Percentiles rank a stretch among this genome's conserved stretches.
Evolutionary conservation across 179 eudicot genomes (phyloP).

Genomic region (Silene coronaria): DNA sequence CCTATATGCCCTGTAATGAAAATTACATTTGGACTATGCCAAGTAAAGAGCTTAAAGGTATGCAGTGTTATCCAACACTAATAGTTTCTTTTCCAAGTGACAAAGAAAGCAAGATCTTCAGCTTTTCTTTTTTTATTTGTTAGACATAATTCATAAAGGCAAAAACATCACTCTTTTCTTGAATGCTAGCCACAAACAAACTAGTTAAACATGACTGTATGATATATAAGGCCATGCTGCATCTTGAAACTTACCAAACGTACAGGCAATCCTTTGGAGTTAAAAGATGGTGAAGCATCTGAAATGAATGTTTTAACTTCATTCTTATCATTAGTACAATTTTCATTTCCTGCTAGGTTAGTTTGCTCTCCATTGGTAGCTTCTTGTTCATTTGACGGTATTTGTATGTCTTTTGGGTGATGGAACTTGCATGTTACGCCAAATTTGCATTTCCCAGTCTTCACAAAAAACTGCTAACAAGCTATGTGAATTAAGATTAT

Average conservation of each 20-base stretch:
- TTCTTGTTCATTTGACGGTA: constrained; percentile 44
- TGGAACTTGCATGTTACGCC: constrained; percentile 82
- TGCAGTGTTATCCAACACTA: not conserved
- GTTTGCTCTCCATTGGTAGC: constrained; percentile 31
- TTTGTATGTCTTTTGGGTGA: constrained; percentile 71
- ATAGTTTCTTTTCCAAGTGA: not conserved
- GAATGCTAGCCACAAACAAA: not conserved
- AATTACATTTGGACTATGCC: not conserved
- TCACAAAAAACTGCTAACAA: constrained; percentile 66
- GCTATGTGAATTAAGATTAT: constrained; percentile 2
- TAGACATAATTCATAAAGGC: not conserved
- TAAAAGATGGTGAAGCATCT: constrained; percentile 51
- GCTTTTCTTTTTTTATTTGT: not conserved
- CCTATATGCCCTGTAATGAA: not conserved
- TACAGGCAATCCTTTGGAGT: constrained; percentile 86
- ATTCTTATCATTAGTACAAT: constrained; percentile 31
- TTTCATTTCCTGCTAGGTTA: constrained; percentile 27
- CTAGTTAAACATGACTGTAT: not conserved
- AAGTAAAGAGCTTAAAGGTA: no score
- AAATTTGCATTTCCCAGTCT: constrained; percentile 88
- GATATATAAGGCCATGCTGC: not conserved
- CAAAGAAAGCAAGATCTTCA: not conserved
- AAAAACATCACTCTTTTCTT: not conserved
- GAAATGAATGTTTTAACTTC: constrained; percentile 26
- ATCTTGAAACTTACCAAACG: constrained; percentile 50